phyloP scores from a whole-genome alignment of 345 rosid species.

The Populus simonii region DNA sequence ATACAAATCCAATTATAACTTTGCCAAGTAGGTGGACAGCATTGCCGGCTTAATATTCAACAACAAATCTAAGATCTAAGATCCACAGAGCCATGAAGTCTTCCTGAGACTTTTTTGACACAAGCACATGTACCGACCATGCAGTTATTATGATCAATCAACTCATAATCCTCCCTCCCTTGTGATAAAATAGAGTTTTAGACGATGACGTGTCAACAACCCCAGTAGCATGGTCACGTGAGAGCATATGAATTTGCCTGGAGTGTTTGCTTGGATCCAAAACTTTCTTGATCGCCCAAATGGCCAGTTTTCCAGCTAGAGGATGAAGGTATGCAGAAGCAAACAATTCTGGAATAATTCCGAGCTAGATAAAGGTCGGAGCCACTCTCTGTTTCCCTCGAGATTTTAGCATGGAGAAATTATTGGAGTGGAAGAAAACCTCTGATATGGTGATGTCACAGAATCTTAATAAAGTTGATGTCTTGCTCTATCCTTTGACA shows the following conservation, averaged over 20 bases:
- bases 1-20: background rate
- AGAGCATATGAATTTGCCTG: background rate
- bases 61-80: slow-evolving; percentile 21
- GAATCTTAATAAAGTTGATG: no score
- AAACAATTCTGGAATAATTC: background rate
- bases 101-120: slow-evolving; percentile 19
- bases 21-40: background rate
- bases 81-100: slow-evolving; percentile 7
- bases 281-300: slow-evolving; percentile 4
- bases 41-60: background rate
- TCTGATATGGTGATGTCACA: slow-evolving; percentile 13
- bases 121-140: slow-evolving; percentile 22
- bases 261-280: background rate
- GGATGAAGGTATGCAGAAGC: background rate
- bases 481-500: background rate
- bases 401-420: background rate
- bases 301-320: background rate
- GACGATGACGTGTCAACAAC: slow-evolving; percentile 31
- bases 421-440: background rate
- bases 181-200: background rate
- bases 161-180: background rate
- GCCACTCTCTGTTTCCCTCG: no score
- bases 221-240: slow-evolving; percentile 10
- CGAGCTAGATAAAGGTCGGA: no score
- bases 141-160: background rate